phyloP scores from a whole-genome alignment of 257 asterid genomes.

The Capsicum rhomboideum region DNA sequence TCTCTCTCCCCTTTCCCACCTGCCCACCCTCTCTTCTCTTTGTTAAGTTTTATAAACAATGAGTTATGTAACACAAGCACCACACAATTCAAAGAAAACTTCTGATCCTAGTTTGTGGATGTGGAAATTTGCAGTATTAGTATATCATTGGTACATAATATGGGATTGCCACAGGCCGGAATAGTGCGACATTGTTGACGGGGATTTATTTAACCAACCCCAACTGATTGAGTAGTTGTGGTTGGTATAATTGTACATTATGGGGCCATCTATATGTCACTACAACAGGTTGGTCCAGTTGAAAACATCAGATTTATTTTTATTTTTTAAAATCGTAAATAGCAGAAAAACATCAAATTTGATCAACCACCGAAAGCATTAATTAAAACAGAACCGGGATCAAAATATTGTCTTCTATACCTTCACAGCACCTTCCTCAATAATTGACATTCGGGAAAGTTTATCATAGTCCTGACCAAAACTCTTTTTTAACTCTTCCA shows the following conservation, averaged over 20 bases:
- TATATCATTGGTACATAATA: not conserved
- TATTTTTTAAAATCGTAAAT: not conserved
- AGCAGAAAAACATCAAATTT: not conserved
- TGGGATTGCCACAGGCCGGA: not conserved
- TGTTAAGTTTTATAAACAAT: not conserved
- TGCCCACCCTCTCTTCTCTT: not conserved
- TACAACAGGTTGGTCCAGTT: not conserved
- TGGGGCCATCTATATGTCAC: not conserved
- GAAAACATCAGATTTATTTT: not conserved
- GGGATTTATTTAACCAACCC: not conserved
- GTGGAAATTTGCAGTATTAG: not conserved
- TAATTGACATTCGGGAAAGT: conserved; percentile 33
- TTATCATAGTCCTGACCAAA: conserved; percentile 37
- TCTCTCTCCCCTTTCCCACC: not conserved
- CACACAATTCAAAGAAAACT: not conserved
- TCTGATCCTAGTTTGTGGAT: not conserved
- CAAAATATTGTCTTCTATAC: conserved; percentile 11
- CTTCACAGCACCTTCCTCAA: conserved; percentile 47
- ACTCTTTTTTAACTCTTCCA: conserved; percentile 38
- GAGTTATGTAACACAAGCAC: not conserved
- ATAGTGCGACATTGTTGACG: not conserved
- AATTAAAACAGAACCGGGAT: not conserved
- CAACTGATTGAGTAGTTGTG: not conserved
- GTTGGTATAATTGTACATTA: not conserved
- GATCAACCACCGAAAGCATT: not conserved